These are phyloP conservation scores for Cercophora scortea DNA, from an alignment of 495 filamentous ascomycete species.

Conservation along the genomic window DNA sequence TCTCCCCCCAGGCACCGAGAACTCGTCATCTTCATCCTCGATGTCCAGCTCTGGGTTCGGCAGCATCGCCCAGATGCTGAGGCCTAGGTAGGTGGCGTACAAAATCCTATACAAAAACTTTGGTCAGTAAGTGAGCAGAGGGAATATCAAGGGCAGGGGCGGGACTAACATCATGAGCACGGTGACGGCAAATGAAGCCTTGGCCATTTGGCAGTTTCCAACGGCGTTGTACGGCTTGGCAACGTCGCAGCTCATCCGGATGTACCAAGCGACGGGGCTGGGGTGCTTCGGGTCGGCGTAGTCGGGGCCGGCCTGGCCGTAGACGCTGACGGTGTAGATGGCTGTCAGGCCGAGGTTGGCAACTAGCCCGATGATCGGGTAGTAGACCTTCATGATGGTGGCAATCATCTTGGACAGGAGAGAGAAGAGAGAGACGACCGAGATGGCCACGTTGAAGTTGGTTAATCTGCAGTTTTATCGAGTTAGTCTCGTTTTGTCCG, in stretches of 20 bases:
- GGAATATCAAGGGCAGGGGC: neutral
- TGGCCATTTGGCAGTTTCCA: conserved; percentile 70
- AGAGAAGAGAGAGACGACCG: conserved; percentile 65
- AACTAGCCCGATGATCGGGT: conserved; percentile 56
- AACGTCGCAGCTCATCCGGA: conserved; percentile 66
- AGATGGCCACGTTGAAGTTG: conserved; percentile 73
- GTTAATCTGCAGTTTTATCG: conserved; percentile 51
- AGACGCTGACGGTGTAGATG: conserved; percentile 59
- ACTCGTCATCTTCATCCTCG: conserved; percentile 31
- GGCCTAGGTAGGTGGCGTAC: conserved; percentile 47
- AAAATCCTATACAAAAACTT: conserved; percentile 32
- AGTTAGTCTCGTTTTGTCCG: conserved; percentile 5
- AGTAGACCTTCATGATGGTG: conserved; percentile 65
- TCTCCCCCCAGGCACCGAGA: neutral
- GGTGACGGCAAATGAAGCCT: conserved; percentile 63
- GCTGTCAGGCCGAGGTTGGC: conserved; percentile 51
- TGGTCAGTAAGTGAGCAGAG: conserved; percentile 1
- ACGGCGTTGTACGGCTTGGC: conserved; percentile 46
- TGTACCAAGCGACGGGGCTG: conserved; percentile 72
- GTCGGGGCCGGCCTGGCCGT: conserved; percentile 72
- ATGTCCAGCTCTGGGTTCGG: conserved; percentile 39
- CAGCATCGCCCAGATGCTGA: conserved; percentile 55
- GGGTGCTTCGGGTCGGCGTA: conserved; percentile 64
- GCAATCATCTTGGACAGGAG: conserved; percentile 57
- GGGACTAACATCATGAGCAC: conserved; percentile 63